Percentiles rank a stretch among this genome's conserved stretches.
phyloP scores from a whole-genome alignment of 164 flowering plant species.

The Magnolia kwangsiensis region DNA sequence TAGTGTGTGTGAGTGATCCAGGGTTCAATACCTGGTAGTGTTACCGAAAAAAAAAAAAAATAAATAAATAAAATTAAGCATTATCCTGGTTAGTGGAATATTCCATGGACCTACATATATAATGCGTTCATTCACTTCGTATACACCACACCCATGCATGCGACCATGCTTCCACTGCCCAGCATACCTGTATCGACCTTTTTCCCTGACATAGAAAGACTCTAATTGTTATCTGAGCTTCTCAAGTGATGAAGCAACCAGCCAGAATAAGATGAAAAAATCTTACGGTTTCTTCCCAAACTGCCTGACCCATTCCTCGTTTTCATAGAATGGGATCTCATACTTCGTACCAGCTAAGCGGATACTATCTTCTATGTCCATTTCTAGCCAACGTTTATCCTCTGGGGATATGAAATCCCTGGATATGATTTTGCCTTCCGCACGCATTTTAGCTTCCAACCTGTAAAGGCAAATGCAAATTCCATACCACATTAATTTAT shows the following conservation, averaged over 20 bases:
- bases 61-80: too few relatives aligned
- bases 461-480: slow-evolving; percentile 28
- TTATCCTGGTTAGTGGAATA: too few relatives aligned
- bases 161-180: slow-evolving; percentile 97
- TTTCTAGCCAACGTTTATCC: slow-evolving; percentile 88
- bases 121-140: slow-evolving; percentile 74
- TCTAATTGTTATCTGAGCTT: background rate
- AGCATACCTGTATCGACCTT: slow-evolving; percentile 87
- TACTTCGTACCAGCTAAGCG: slow-evolving; percentile 39
- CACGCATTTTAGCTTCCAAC: slow-evolving; percentile 87
- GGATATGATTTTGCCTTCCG: slow-evolving; percentile 66
- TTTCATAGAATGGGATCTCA: slow-evolving; percentile 76
- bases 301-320: slow-evolving; percentile 54
- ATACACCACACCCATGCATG: slow-evolving; percentile 96
- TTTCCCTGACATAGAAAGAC: slow-evolving; percentile 56
- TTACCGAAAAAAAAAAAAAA: too few relatives aligned
- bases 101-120: slow-evolving; percentile 48
- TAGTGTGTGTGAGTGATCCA: too few relatives aligned
- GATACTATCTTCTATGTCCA: slow-evolving; percentile 85
- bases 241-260: background rate
- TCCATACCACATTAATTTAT: background rate
- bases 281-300: slow-evolving; percentile 85
- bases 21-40: too few relatives aligned
- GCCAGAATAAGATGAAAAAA: background rate
- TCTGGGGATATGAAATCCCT: slow-evolving; percentile 88